Conservation (phyloP, 1,284 basidiomycete genomes). For the Leccinum olivaceoglutinosum region DNA sequence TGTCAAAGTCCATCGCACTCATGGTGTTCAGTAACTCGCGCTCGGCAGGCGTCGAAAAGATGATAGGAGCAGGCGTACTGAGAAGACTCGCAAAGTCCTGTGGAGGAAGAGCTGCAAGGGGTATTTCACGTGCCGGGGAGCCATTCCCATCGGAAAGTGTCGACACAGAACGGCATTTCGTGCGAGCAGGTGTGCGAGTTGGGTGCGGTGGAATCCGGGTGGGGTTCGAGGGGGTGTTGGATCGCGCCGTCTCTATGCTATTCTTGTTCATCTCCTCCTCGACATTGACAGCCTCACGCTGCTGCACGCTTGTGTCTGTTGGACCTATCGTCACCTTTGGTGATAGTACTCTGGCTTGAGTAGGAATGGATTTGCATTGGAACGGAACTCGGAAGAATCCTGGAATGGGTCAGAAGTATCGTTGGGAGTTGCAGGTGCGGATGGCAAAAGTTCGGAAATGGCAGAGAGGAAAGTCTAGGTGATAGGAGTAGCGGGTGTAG, state of each 20-base stretch:
- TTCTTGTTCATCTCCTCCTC: constrained; percentile 37
- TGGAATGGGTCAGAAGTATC: constrained; percentile 39
- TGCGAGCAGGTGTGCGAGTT: constrained; percentile 86
- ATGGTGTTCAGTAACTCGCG: constrained; percentile 76
- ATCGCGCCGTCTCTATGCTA: constrained; percentile 4
- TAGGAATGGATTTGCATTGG: constrained; percentile 38
- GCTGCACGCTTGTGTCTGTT: constrained; percentile 18
- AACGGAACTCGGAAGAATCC: constrained; percentile 18
- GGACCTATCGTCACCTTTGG: constrained; percentile 13
- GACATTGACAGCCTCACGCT: constrained; percentile 38
- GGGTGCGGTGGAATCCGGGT: constrained; percentile 53
- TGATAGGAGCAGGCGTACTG: constrained; percentile 64
- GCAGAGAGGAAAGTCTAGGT: constrained; percentile 50
- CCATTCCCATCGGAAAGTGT: constrained; percentile 58
- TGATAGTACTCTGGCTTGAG: constrained; percentile 48
- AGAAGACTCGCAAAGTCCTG: constrained; percentile 75
- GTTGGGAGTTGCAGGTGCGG: constrained; percentile 54
- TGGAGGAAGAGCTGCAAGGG: constrained; percentile 37
- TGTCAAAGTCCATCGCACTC: constrained; percentile 81
- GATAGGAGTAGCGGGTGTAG: constrained; percentile 35
- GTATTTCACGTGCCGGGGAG: constrained; percentile 46
- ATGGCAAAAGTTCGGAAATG: constrained; percentile 46
- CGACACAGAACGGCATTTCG: constrained; percentile 90
- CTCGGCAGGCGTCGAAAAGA: constrained; percentile 83
- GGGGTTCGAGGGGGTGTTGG: constrained; percentile 17